A percentile compares a stretch with the other conserved stretches of the same genome.
These are phyloP conservation scores for Aristolochia californica DNA, from an alignment of 164 flowering plant genomes.

Conservation along the genomic window DNA sequence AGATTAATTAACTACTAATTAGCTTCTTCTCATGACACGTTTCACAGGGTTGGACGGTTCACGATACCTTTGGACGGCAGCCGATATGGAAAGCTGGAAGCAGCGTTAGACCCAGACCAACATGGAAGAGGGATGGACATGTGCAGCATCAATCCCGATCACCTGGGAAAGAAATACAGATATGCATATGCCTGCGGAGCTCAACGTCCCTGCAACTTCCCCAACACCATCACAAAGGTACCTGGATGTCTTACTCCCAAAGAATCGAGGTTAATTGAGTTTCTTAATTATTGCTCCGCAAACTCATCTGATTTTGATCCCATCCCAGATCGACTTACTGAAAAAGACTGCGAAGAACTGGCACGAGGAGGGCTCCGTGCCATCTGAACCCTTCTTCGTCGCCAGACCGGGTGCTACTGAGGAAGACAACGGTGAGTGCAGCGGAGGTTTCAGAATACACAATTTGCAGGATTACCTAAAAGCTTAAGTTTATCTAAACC, in stretches of 20 bases:
- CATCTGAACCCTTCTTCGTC: slow-evolving; percentile 91
- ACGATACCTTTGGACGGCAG: slow-evolving; percentile 84
- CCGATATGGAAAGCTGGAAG: slow-evolving; percentile 53
- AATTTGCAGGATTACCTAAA: too few species aligned
- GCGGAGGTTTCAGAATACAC: not conserved
- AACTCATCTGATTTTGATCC: not conserved
- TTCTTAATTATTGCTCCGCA: too few species aligned
- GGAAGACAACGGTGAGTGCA: slow-evolving; percentile 80
- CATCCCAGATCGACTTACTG: slow-evolving; percentile 60
- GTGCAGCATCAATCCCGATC: slow-evolving; percentile 88
- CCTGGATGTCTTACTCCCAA: too few species aligned
- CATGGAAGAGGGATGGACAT: slow-evolving; percentile 96
- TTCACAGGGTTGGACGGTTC: slow-evolving; percentile 80
- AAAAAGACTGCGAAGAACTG: slow-evolving; percentile 71
- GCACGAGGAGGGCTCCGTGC: slow-evolving; percentile 69
- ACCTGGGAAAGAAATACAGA: slow-evolving; percentile 67
- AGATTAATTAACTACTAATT: too few species aligned
- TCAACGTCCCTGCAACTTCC: slow-evolving; percentile 86
- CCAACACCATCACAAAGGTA: slow-evolving; percentile 94
- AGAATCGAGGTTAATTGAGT: too few species aligned
- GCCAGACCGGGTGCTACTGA: slow-evolving; percentile 76
- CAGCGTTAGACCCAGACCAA: slow-evolving; percentile 74
- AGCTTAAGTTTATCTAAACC: too few species aligned
- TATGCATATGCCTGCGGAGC: slow-evolving; percentile 97
- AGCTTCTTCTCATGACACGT: too few species aligned